A percentile compares a stretch with the other conserved stretches of the same genome.
Conservation (phyloP, 2,329 filamentous ascomycete species). For the Calonectria naviculata region DNA sequence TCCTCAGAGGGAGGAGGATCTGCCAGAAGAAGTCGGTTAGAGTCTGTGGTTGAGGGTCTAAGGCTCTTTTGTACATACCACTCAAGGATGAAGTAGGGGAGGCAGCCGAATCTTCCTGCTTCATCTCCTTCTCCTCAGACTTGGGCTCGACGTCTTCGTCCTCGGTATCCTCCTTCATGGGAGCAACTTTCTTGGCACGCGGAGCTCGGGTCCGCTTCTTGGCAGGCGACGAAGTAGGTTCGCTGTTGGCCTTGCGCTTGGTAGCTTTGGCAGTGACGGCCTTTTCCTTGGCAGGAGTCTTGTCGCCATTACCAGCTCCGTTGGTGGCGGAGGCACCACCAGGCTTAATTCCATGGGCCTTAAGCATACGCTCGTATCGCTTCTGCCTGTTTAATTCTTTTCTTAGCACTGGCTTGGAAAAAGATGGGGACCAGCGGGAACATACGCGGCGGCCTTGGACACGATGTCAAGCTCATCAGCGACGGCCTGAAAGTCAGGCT, state of each 20-base stretch:
- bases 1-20: slow-evolving; percentile 31
- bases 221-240: slow-evolving; percentile 31
- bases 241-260: slow-evolving; percentile 45
- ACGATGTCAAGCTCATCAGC: slow-evolving; percentile 72
- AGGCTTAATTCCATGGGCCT: slow-evolving; percentile 62
- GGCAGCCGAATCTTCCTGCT: slow-evolving; percentile 29
- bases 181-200: slow-evolving; percentile 31
- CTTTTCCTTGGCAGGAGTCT: slow-evolving; percentile 13
- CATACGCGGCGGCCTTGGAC: slow-evolving; percentile 77
- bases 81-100: slow-evolving; percentile 30
- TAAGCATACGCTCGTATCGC: slow-evolving; percentile 74
- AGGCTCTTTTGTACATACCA: slow-evolving; percentile 25
- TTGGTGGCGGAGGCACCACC: slow-evolving; percentile 16
- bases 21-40: neutral
- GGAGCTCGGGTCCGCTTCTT: slow-evolving; percentile 42
- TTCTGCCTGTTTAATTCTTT: slow-evolving; percentile 64
- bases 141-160: slow-evolving; percentile 25
- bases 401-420: neutral
- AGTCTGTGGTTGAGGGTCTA: neutral
- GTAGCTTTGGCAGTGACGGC: slow-evolving; percentile 11
- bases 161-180: slow-evolving; percentile 30
- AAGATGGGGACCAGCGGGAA: slow-evolving; percentile 29
- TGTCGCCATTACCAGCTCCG: slow-evolving; percentile 15
- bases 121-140: slow-evolving; percentile 32
- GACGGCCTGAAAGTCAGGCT: slow-evolving; percentile 76